Evolutionary conservation across 345 rosid genomes (phyloP).

Genomic region (Raphanus raphanistrum): DNA sequence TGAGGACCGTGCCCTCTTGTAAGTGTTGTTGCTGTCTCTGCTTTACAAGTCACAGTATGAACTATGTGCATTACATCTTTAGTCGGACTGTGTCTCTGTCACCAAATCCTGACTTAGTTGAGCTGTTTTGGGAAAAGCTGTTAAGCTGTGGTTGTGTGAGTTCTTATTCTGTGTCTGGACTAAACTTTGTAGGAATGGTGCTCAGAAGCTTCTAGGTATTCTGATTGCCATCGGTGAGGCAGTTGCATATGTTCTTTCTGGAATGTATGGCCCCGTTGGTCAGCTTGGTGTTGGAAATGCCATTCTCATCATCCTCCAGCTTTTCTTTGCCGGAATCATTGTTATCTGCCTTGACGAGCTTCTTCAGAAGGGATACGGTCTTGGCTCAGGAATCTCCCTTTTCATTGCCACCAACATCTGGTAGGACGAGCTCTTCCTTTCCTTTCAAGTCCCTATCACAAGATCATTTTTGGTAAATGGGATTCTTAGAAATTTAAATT

Average conservation of each 20-base stretch:
- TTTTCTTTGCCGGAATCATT: conserved; percentile 78
- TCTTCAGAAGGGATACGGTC: conserved; percentile 80
- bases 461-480: neutral
- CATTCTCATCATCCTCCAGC: conserved; percentile 72
- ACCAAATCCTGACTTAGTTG: no score
- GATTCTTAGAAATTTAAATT: neutral
- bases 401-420: conserved; percentile 89
- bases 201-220: conserved; percentile 76
- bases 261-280: conserved; percentile 77
- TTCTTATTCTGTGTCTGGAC: conserved; percentile 8
- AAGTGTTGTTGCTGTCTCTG: conserved; percentile 40
- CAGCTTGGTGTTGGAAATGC: conserved; percentile 87
- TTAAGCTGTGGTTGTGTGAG: neutral
- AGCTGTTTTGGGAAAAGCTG: neutral
- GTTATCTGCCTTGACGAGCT: conserved; percentile 84
- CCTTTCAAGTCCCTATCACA: neutral
- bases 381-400: conserved; percentile 84
- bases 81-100: neutral
- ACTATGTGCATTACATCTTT: neutral
- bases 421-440: conserved; percentile 38
- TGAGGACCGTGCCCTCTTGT: conserved; percentile 70
- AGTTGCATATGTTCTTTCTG: conserved; percentile 81
- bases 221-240: conserved; percentile 80
- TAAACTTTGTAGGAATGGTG: conserved; percentile 58
- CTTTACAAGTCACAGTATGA: no score